These are phyloP conservation scores for Marsdenia floribunda DNA, from an alignment of 257 asterid genomes.

Conservation along the genomic window DNA sequence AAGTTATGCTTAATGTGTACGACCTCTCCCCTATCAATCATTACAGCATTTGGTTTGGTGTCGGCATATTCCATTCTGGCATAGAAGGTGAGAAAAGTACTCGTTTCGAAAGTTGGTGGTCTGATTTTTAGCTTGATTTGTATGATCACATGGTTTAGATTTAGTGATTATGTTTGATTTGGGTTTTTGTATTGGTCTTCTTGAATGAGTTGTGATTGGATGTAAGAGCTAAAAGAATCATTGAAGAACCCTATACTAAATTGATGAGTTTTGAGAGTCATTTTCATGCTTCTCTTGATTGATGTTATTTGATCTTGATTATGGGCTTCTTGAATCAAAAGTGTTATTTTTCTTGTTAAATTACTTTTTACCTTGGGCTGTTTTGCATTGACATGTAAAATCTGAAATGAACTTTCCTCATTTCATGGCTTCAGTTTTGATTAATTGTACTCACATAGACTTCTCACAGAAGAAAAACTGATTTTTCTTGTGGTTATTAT, in stretches of 20 bases:
- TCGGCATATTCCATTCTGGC: conserved; percentile 54
- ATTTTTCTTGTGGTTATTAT: not conserved
- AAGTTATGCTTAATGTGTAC: conserved; percentile 41
- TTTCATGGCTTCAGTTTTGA: not conserved
- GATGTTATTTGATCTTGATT: conserved; percentile 2
- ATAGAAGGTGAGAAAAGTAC: conserved; percentile 38
- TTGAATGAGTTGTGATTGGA: not conserved
- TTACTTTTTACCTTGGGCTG: not conserved
- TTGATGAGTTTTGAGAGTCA: not conserved
- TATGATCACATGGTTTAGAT: not conserved
- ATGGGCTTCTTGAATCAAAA: not conserved
- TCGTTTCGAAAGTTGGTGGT: not conserved
- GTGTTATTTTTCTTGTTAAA: not conserved
- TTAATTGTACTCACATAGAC: not conserved
- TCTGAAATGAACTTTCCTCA: not conserved
- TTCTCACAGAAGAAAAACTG: not conserved
- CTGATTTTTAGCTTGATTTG: not conserved
- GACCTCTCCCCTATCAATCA: conserved; percentile 43
- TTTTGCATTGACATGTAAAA: not conserved
- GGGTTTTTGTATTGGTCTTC: not conserved
- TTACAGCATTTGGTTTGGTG: conserved; percentile 43
- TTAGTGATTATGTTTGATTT: not conserved
- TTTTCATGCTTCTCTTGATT: not conserved
- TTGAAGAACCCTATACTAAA: not conserved
- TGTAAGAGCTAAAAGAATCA: not conserved